These are phyloP conservation scores for Zygosaccharomyces sapae DNA, from an alignment of 1,139 yeast species.

Conservation along the genomic window DNA sequence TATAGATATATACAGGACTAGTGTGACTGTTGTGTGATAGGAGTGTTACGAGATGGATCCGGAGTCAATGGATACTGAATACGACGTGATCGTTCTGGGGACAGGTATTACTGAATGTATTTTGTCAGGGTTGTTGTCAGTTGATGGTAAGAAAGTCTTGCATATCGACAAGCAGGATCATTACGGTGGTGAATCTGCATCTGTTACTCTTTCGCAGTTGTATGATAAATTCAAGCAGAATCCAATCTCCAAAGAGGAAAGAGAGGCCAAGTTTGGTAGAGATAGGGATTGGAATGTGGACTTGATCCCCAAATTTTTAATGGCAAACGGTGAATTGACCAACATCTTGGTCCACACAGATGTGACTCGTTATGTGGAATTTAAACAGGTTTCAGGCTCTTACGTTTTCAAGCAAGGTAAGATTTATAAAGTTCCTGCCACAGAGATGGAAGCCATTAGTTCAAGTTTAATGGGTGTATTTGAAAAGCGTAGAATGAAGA, in stretches of 20 bases:
- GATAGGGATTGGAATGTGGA: constrained; percentile 98
- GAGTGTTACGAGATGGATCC: constrained; percentile 17
- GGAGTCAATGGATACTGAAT: constrained; percentile 78
- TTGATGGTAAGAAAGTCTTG: constrained; percentile 92
- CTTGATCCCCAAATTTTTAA: constrained; percentile 90
- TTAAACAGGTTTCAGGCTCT: constrained; percentile 91
- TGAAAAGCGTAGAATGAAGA: constrained; percentile 93
- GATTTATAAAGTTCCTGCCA: constrained; percentile 93
- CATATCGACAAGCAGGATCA: constrained; percentile 96
- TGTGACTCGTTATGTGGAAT: constrained; percentile 92
- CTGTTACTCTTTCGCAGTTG: constrained; percentile 50
- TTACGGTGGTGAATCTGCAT: constrained; percentile 76
- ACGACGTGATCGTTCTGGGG: constrained; percentile 85
- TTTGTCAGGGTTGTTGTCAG: constrained; percentile 86
- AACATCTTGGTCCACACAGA: constrained; percentile 92
- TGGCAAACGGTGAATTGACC: constrained; percentile 98
- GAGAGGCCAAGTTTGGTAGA: constrained; percentile 57
- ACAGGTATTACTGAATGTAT: constrained; percentile 95
- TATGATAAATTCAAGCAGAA: constrained; percentile 70
- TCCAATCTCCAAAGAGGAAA: constrained; percentile 58
- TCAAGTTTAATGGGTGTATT: constrained; percentile 94
- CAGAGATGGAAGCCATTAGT: constrained; percentile 82
- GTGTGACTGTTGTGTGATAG: too few relatives aligned
- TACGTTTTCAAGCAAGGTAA: constrained; percentile 85
- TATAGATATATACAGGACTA: too few relatives aligned